Conservation (phyloP, 352 stramenopile genomes). For the Thalassiosira hispida region DNA sequence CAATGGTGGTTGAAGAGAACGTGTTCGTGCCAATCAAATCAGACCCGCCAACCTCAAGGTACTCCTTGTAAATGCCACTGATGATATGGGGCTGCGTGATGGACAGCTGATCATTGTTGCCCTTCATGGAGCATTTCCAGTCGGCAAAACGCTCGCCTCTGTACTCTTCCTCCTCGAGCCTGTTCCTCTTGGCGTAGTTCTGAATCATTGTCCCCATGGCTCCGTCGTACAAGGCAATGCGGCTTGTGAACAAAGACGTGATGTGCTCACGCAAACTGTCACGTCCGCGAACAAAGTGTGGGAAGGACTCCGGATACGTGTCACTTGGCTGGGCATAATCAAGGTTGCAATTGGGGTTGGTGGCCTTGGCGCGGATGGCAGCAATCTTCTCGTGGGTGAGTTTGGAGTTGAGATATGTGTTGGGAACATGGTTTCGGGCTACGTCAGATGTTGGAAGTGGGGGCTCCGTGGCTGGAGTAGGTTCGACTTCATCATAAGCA, state of each 20-base stretch:
- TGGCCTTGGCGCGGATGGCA: conserved; percentile 71
- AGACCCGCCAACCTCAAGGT: conserved; percentile 91
- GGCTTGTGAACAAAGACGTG: conserved; percentile 84
- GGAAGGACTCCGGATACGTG: conserved; percentile 81
- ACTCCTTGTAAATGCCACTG: conserved; percentile 93
- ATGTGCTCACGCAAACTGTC: conserved; percentile 88
- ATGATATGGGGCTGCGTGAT: conserved; percentile 95
- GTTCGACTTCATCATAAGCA: conserved; percentile 72
- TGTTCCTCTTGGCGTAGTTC: conserved; percentile 86
- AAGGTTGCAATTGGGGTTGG: conserved; percentile 62
- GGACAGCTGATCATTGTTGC: conserved; percentile 97
- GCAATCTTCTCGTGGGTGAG: conserved; percentile 80
- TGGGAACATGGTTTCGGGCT: conserved; percentile 78
- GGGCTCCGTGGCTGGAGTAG: conserved; percentile 75
- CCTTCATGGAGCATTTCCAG: conserved; percentile 92
- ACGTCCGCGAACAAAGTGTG: conserved; percentile 87
- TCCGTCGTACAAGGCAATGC: conserved; percentile 94
- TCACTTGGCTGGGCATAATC: conserved; percentile 73
- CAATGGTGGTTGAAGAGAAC: conserved; percentile 95
- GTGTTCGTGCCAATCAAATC: conserved; percentile 97
- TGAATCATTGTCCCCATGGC: conserved; percentile 99
- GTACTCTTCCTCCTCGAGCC: conserved; percentile 94
- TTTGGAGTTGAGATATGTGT: conserved; percentile 76
- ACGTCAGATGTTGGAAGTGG: conserved; percentile 73
- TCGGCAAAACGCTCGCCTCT: conserved; percentile 93